Base-by-base conservation (phyloP, 2,329 filamentous ascomycete genomes). In the Scortechinia acanthostroma region DNA sequence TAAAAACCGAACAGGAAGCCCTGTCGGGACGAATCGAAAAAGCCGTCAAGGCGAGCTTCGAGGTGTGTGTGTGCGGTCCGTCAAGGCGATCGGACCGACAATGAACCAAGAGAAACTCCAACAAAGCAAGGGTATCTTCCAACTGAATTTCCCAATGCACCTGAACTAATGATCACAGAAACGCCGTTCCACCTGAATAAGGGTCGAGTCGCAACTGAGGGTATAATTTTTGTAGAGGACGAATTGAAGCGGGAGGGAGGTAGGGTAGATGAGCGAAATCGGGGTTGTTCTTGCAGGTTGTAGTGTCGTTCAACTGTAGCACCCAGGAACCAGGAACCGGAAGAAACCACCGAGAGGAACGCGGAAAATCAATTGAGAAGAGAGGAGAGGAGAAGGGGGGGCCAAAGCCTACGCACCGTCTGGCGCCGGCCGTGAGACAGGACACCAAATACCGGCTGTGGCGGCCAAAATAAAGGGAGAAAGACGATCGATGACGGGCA, bases 371-470 rank as follows among this genome's bases (percentile, higher is more conserved):
- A 40, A 19, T 10, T 6, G 17, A 10, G 35, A 6, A 17, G 17
- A 40, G 6, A 19, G 35, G 17, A 40, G 35, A 10, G 35, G 35
- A 40, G 6, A 40, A 10, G 20, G 17, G 35, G 35, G 35, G 35
- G 35, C 10, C 35, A 10, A 40, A 40, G 35, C 35, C 35, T 40
- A 40, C 35, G 35, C 35, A 40, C 35, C 35, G 35, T 40, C 20
- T 40, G 35, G 35, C 35, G 35, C 35, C 35, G 35, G 35, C 35
- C 35, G 35, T 40, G 35, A 40, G 35, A 40, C 35, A 40, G 35
- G 35, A 40, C 35, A 40, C 35, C 35, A 40, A 40, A 19, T 10
- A 40, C 35, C 35, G 35, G 35, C 17, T 13, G 35, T 40, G 35
- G 35, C 35, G 35, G 35, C 35, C 35, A 40, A 40, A 40, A 40